A percentile compares a stretch with the other conserved stretches of the same genome.
phyloP scores from a whole-genome alignment of 2,329 filamentous ascomycete species.

The Lachnellula hyalina region DNA sequence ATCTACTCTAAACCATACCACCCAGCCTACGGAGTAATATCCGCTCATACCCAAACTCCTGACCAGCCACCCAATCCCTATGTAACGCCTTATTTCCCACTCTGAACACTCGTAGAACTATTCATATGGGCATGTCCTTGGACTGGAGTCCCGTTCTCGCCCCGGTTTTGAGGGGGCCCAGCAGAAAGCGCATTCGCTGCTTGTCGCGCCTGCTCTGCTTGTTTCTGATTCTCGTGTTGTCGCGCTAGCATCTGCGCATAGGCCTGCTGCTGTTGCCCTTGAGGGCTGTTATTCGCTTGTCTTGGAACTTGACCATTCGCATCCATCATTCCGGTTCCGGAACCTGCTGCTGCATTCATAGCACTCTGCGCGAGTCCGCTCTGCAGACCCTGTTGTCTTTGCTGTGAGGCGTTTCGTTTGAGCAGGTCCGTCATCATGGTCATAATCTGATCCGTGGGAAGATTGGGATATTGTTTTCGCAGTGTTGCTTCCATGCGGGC shows the following conservation, averaged over 20 bases:
- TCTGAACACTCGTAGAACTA: constrained; percentile 21
- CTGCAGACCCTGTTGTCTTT: constrained; percentile 25
- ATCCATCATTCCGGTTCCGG: constrained; percentile 19
- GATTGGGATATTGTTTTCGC: constrained; percentile 26
- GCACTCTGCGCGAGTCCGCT: constrained; percentile 41
- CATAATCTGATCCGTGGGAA: constrained; percentile 48
- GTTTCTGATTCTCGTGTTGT: constrained; percentile 45
- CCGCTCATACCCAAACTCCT: constrained; percentile 1
- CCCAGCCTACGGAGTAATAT: background rate
- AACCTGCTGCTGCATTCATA: constrained; percentile 45
- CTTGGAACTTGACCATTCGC: constrained; percentile 19
- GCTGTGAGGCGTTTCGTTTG: constrained; percentile 14
- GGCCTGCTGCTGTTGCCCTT: constrained; percentile 36
- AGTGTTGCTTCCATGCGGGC: constrained; percentile 19
- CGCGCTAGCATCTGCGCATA: constrained; percentile 50
- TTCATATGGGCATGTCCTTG: constrained; percentile 23
- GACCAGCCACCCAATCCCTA: background rate
- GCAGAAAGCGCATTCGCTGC: constrained; percentile 9
- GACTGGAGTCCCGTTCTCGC: constrained; percentile 7
- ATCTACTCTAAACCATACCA: background rate
- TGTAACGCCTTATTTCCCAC: constrained; percentile 15
- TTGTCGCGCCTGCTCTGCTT: constrained; percentile 30
- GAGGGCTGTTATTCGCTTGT: background rate
- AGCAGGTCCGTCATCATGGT: constrained; percentile 44
- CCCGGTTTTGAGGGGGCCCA: constrained; percentile 14